Percentiles rank a stretch among this genome's conserved stretches.
Evolutionary conservation across 1,284 basidiomycete genomes (phyloP).

Genomic region (Pyrrhoderma lamaoense): DNA sequence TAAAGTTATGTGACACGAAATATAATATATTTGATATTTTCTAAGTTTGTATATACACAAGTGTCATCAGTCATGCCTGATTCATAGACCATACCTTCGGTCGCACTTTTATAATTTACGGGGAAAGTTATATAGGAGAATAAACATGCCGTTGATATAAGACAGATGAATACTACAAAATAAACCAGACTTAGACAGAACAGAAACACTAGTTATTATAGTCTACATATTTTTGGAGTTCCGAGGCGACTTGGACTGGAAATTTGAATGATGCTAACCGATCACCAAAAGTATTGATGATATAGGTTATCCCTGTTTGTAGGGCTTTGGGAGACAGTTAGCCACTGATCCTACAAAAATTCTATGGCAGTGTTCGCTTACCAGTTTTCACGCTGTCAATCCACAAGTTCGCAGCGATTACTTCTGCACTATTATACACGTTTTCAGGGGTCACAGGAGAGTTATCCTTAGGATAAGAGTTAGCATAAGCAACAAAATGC

Average conservation of each 20-base stretch:
- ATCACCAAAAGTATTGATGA: slow-evolving; percentile 68
- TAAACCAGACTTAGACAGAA: too few relatives aligned
- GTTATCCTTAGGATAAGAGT: neutral
- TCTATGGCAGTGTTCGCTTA: neutral
- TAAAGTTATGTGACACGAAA: too few relatives aligned
- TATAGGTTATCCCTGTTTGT: slow-evolving; percentile 57
- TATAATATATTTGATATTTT: too few relatives aligned
- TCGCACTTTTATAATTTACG: too few relatives aligned
- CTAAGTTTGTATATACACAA: too few relatives aligned
- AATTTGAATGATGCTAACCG: slow-evolving; percentile 74
- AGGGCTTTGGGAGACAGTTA: slow-evolving; percentile 41
- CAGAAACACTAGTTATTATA: slow-evolving; percentile 27
- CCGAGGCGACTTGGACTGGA: slow-evolving; percentile 53
- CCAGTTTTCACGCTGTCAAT: slow-evolving; percentile 11
- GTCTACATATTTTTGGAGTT: slow-evolving; percentile 67
- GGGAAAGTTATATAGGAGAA: too few relatives aligned
- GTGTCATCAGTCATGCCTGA: too few relatives aligned
- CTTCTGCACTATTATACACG: neutral
- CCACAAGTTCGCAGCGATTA: slow-evolving; percentile 4
- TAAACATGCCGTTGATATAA: too few relatives aligned
- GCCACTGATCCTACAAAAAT: neutral
- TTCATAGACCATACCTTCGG: too few relatives aligned
- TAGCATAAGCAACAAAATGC: slow-evolving; percentile 24
- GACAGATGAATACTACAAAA: too few relatives aligned
- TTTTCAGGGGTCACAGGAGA: neutral